A percentile compares a stretch with the other conserved stretches of the same genome.
Evolutionary conservation across 169 alveolate genomes (phyloP).

Genomic region (Eimeria praecox): DNA sequence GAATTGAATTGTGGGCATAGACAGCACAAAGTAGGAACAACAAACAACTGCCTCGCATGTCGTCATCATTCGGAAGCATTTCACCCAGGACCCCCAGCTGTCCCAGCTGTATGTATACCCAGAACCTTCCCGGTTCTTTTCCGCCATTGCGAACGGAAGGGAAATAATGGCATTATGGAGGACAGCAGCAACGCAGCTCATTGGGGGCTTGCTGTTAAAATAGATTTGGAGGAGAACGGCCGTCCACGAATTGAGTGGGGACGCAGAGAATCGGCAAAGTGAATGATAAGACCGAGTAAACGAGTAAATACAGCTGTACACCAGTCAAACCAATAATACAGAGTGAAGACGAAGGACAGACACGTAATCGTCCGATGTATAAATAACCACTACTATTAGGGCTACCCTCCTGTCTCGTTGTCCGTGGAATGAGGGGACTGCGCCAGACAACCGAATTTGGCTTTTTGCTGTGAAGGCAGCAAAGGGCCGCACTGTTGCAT

Average conservation of each 20-base stretch:
- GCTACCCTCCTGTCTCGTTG: slow-evolving; percentile 49
- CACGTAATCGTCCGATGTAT: slow-evolving; percentile 18
- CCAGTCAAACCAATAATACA: background rate
- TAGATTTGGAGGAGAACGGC: slow-evolving; percentile 39
- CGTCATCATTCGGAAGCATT: slow-evolving; percentile 10
- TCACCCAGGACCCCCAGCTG: slow-evolving; percentile 26
- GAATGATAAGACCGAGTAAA: background rate
- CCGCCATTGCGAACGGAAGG: background rate
- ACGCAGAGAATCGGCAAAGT: background rate
- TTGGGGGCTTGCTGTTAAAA: slow-evolving; percentile 29
- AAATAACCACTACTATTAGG: slow-evolving; percentile 8
- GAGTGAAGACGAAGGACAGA: slow-evolving; percentile 30
- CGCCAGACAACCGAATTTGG: slow-evolving; percentile 53
- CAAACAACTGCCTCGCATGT: background rate
- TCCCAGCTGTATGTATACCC: slow-evolving; percentile 26
- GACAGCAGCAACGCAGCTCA: slow-evolving; percentile 7
- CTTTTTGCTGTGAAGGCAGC: slow-evolving; percentile 52
- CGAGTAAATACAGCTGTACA: background rate
- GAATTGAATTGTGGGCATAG: slow-evolving; percentile 23
- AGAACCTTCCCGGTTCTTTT: slow-evolving; percentile 15
- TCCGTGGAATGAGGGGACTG: slow-evolving; percentile 23
- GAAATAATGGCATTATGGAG: slow-evolving; percentile 2
- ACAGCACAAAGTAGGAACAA: background rate
- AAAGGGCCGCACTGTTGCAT: slow-evolving; percentile 60
- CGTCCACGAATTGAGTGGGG: slow-evolving; percentile 53